A percentile compares a stretch with the other conserved stretches of the same genome.
Conservation (phyloP, 768 basidiomycete genomes). For the Tricholoma terreum region DNA sequence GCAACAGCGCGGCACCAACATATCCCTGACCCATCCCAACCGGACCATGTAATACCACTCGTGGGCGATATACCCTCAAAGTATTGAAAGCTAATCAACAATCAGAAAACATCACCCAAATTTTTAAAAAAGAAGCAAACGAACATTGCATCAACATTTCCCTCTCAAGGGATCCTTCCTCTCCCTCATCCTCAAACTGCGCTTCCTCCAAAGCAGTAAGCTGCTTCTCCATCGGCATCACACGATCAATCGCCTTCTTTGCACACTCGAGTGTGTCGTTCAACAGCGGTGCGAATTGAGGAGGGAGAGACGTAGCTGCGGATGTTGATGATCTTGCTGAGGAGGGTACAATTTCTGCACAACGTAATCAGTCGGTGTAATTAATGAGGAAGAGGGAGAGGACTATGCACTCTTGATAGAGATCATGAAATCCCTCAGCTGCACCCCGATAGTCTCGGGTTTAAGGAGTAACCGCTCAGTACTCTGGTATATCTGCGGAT, state of each 20-base stretch:
- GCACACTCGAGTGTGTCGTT: slow-evolving; percentile 64
- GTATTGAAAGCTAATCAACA: slow-evolving; percentile 77
- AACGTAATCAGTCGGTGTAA: slow-evolving; percentile 6
- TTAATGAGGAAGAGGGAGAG: not conserved
- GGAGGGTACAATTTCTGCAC: slow-evolving; percentile 85
- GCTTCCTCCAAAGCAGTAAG: slow-evolving; percentile 91
- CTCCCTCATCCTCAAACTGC: slow-evolving; percentile 73
- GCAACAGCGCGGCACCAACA: slow-evolving; percentile 85
- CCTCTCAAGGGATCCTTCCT: slow-evolving; percentile 82
- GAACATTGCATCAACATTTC: slow-evolving; percentile 86
- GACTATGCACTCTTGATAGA: slow-evolving; percentile 81
- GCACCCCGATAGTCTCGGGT: slow-evolving; percentile 80
- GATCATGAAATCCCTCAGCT: slow-evolving; percentile 93
- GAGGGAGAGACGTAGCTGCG: slow-evolving; percentile 78
- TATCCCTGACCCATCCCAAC: slow-evolving; percentile 90
- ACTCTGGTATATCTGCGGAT: slow-evolving; percentile 96
- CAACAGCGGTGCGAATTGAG: slow-evolving; percentile 80
- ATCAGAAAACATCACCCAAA: slow-evolving; percentile 9
- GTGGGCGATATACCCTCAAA: slow-evolving; percentile 84
- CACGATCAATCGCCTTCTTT: slow-evolving; percentile 66
- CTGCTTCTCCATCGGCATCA: slow-evolving; percentile 79
- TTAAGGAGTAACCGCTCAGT: slow-evolving; percentile 80
- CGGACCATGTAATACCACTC: slow-evolving; percentile 78
- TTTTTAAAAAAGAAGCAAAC: slow-evolving; percentile 22
- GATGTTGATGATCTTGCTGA: slow-evolving; percentile 90